Percentiles rank a stretch among this genome's conserved stretches.
phyloP scores from a whole-genome alignment of 2,329 filamentous ascomycete genomes.

The Balansia obtecta region DNA sequence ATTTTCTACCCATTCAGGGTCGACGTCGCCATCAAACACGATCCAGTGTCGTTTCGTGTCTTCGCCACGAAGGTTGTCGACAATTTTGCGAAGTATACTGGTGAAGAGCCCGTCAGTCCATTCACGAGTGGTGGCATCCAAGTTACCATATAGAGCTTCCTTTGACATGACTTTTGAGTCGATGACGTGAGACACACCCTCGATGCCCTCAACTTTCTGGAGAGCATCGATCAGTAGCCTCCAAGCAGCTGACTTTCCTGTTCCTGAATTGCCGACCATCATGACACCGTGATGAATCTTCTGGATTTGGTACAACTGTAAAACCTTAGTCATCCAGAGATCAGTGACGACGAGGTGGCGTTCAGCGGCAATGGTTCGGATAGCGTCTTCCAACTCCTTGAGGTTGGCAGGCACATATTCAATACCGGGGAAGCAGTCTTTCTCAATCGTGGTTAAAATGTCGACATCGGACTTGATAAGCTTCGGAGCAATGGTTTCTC shows the following conservation, averaged over 20 bases:
- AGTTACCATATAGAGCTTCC: conserved; percentile 86
- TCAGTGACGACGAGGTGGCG: conserved; percentile 84
- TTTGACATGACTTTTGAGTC: conserved; percentile 99
- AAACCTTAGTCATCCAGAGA: conserved; percentile 91
- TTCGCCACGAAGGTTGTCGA: conserved; percentile 95
- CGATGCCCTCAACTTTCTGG: conserved; percentile 78
- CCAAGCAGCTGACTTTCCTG: conserved; percentile 94
- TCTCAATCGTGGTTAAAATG: conserved; percentile 74
- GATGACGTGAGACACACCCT: conserved; percentile 94
- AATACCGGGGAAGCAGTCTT: conserved; percentile 80
- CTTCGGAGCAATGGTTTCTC: conserved; percentile 97
- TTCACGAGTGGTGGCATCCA: conserved; percentile 93
- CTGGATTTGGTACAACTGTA: conserved; percentile 97
- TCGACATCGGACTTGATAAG: conserved; percentile 86
- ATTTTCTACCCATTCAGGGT: conserved; percentile 99
- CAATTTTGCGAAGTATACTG: conserved; percentile 93
- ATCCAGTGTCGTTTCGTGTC: conserved; percentile 98
- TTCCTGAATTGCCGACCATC: conserved; percentile 98
- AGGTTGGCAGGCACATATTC: conserved; percentile 86
- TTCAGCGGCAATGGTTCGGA: conserved; percentile 70
- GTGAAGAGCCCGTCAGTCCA: conserved; percentile 99
- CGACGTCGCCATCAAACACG: conserved; percentile 96
- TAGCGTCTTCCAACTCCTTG: conserved; percentile 64
- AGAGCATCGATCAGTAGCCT: conserved; percentile 81
- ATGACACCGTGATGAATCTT: conserved; percentile 98